Base-by-base conservation (phyloP, 257 asterid species). In the Leonotis leonurus region DNA sequence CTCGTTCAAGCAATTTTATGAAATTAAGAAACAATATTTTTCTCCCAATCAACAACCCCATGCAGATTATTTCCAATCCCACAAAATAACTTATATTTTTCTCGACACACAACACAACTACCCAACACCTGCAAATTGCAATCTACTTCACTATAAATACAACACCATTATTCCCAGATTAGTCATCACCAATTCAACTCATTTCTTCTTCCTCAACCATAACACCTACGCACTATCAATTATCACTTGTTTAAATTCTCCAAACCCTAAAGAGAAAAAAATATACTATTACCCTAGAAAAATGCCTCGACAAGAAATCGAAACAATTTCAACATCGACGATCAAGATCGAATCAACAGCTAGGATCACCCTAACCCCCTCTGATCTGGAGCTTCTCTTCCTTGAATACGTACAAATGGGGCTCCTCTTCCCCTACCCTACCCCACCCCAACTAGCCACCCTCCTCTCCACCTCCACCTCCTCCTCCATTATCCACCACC, bases 361-460 rank as follows among this genome's bases (percentile, higher is more conserved):
- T 17, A 24, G 17, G 55, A 55, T 77, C 56, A 49, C 56, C 12
- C 59, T 77, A 13, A 70, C 79, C 11, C 67, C 79, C 8, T 73
- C 70, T 59, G 77, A 77, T 67, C 58, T 74, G 0, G 73, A 60
- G 68, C 80, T 73, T 8, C 77, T 78, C 20, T 60, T 49, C 20
- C 39, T 44, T 13, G 77, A 76, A 25, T 74, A 73, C 39, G 48
- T 14, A 16, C 87, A 81, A 16, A 50, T 9, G 45, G 84, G 87
- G 8, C 76, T 81, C 18, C 74, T 81, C 62, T 63, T 26, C 27
- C 55, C 0, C 51, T 67, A 66, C 29, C 83, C 79, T 36, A 10
- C 40, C 50, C 32, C 62, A 0, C 26, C 22, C 13, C 45, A 69
- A 5, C 45, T 60, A 52, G 3, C 70, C 40, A 18, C 45, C 18